phyloP scores from a whole-genome alignment of 176 grass and related monocot species.

The Eleusine indica region DNA sequence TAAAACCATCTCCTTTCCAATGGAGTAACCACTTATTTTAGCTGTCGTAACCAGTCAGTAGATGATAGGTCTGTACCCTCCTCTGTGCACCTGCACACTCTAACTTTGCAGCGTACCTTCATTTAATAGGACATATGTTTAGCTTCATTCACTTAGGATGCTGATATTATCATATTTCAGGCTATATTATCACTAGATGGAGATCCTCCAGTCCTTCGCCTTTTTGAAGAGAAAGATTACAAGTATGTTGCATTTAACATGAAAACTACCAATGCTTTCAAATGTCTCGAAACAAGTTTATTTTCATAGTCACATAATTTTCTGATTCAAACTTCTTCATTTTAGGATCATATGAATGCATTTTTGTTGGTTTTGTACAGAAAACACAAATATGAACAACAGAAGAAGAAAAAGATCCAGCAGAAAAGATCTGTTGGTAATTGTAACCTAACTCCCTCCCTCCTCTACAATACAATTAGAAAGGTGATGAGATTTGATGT shows the following conservation, averaged over 20 bases:
- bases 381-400: slow-evolving; percentile 90
- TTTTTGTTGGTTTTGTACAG: slow-evolving; percentile 55
- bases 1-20: not conserved
- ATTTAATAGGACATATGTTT: not conserved
- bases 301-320: not conserved
- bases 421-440: slow-evolving; percentile 90
- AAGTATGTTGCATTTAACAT: slow-evolving; percentile 61
- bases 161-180: slow-evolving; percentile 57
- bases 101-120: not conserved
- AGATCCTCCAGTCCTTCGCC: slow-evolving; percentile 86
- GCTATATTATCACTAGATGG: slow-evolving; percentile 83
- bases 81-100: not conserved
- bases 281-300: not conserved
- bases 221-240: slow-evolving; percentile 80
- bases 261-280: not conserved
- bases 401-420: slow-evolving; percentile 93
- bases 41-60: not conserved
- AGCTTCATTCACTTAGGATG: slow-evolving; percentile 19
- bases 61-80: not conserved
- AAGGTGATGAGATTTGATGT: slow-evolving; percentile 24
- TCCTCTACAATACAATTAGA: not conserved
- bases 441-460: not conserved
- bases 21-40: not conserved
- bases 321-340: slow-evolving; percentile 12
- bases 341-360: slow-evolving; percentile 31